Base-by-base conservation (phyloP, 495 filamentous ascomycete species). In the Podospora tetraspora region DNA sequence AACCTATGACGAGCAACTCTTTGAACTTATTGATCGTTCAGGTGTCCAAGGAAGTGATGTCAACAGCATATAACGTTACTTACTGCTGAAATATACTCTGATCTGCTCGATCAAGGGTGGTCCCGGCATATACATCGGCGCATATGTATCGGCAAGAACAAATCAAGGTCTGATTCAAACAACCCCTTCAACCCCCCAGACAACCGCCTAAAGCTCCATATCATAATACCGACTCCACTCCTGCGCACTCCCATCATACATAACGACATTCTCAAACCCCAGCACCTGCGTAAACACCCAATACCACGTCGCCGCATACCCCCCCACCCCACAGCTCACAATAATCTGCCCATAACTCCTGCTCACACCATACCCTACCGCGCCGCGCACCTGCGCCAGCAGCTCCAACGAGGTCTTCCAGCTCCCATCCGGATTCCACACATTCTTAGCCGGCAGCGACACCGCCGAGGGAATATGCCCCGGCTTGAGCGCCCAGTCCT, bases 391-490 rank as follows among this genome's bases (percentile, higher is more conserved):
- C 58, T 61, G 66, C 22, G 69, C 69, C 52, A 73, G 69, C 12
- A 73, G 66, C 65, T 70, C 63, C 2, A 71, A 64, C 11, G 66
- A 63, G 71, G 57, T 69, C 71, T 73, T 73, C 62, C 63, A 73
- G 71, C 71, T 73, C 52, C 71, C 71, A 29, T 73, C 71, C 22
- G 63, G 34, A 63, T 73, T 73, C 71, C 71, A 73, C 56, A 73
- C 56, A 12, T 70, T 32, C 63, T 65, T 57, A 34, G 68, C 69
- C 19, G 71, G 71, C 30, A 73, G 69, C 21, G n/a, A 56, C 6
- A 71, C 57, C 34, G 71, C 71, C 30, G 69, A 71, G 57, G 69
- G 71, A 64, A 73, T 73, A 58, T 73, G 71, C 60, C 71, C 71
- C 22, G 69, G 62, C 63, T 67, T 71, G 63, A 63, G 61, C 13